Base-by-base conservation (phyloP, 768 basidiomycete species). In the Lactarius sanguifluus region DNA sequence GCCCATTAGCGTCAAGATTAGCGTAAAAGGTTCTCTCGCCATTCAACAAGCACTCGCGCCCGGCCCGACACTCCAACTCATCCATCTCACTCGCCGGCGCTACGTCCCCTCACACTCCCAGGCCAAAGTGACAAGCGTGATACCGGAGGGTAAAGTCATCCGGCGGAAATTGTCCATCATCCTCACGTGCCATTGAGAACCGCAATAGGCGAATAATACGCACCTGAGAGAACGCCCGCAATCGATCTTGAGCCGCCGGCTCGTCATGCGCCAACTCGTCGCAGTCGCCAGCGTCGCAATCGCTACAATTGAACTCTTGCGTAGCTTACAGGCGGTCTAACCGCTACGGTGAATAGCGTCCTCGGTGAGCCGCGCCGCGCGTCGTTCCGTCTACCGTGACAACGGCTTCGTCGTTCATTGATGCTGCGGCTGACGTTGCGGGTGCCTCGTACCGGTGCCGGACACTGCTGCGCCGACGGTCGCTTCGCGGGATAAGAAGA, bases 221-320 rank as follows among this genome's bases (percentile, higher is more conserved):
- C 73, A 76, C 43, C 85, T 85, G 54, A 80, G 85, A 5, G 62
- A 43, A 28, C 69, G 69, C 7, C 86, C 86, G 1, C 79, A 76
- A 59, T 90, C 90, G 1, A 75, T 85, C 70, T 81, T 82, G 23
- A 90, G 89, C 73, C 73, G 80, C 78, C 65, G 83, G 83, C 72
- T 62, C 61, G 6, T 63, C 62, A 3, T 18, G 45, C n/a, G 47
- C 25, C 2, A 36, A 34, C 9, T 77, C 79, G 8, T 79, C 81
- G 10, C 85, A 84, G 71, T 74, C 47, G 10, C 47, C 10, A 13
- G 23, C 12, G 5, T 50, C 47, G 12, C 47, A 50, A 25, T 77
- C 79, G 5, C 79, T 81, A 9, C 85, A 84, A 71, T 75, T 76
- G 15, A 72, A 79, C 59, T 89, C 70, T 67, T 88, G 71, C 80